A percentile compares a stretch with the other conserved stretches of the same genome.
Evolutionary conservation across 495 filamentous ascomycete species (phyloP).

Genomic region (Aspergillus taichungensis): DNA sequence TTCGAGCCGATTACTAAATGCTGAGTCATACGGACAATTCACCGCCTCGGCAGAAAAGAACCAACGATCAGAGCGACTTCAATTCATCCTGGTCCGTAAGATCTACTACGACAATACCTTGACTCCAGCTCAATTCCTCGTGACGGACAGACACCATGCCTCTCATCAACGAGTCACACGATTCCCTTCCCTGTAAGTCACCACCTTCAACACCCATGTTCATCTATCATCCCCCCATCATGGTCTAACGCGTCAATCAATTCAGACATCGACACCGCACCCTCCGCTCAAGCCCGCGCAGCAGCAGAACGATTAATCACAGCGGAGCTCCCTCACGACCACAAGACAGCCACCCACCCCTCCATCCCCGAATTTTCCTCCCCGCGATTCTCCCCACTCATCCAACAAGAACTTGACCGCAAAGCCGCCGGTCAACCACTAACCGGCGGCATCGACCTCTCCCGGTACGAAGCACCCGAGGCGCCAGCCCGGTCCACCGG

Average conservation of each 20-base stretch:
- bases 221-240: neutral
- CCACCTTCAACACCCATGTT: constrained; percentile 6
- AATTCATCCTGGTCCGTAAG: no score
- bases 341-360: constrained; percentile 27
- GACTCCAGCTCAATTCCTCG: neutral
- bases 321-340: constrained; percentile 48
- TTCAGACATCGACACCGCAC: constrained; percentile 62
- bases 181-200: constrained; percentile 71
- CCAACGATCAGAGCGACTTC: no score
- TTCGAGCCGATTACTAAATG: no score
- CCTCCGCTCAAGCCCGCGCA: constrained; percentile 48
- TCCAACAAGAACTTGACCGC: constrained; percentile 54
- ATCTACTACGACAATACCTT: no score
- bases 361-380: constrained; percentile 29
- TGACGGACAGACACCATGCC: constrained; percentile 45
- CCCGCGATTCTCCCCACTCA: constrained; percentile 48
- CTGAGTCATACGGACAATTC: no score
- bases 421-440: constrained; percentile 46
- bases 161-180: constrained; percentile 62
- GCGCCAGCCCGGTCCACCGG: constrained; percentile 24
- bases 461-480: constrained; percentile 69
- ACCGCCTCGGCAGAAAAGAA: no score
- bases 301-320: constrained; percentile 56
- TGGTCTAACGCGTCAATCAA: constrained; percentile 6
- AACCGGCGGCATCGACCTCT: constrained; percentile 59